phyloP scores from a whole-genome alignment of 2,329 filamentous ascomycete genomes.

The Fusarium sp. region DNA sequence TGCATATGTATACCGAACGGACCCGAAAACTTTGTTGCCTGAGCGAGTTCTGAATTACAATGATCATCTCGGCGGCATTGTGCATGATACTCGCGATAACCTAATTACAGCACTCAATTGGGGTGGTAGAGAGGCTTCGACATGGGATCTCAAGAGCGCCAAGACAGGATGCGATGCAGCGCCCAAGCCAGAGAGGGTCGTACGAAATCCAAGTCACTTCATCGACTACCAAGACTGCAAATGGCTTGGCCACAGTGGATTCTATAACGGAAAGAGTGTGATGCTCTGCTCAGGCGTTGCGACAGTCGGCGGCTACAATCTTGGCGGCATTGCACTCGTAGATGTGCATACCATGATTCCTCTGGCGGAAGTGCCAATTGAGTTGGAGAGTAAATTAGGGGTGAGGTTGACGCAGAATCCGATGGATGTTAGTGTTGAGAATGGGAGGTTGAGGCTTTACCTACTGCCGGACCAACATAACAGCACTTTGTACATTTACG shows the following conservation, averaged over 20 bases:
- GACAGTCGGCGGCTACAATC: conserved; percentile 50
- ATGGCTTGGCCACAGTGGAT: conserved; percentile 57
- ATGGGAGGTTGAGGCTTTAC: conserved; percentile 60
- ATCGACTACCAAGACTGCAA: conserved; percentile 67
- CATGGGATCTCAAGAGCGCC: conserved; percentile 49
- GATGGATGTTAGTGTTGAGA: conserved; percentile 59
- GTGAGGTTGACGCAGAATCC: conserved; percentile 62
- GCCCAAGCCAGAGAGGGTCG: conserved; percentile 31
- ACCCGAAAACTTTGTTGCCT: conserved; percentile 54
- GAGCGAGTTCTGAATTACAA: conserved; percentile 52
- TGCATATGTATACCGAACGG: conserved; percentile 56
- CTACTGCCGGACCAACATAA: conserved; percentile 62
- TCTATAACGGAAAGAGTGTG: conserved; percentile 54
- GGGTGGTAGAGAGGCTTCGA: conserved; percentile 58
- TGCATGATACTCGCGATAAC: conserved; percentile 55
- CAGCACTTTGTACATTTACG: conserved; percentile 61
- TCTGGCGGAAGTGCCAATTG: conserved; percentile 60
- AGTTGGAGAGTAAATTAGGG: conserved; percentile 55
- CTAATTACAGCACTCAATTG: conserved; percentile 59
- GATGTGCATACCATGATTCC: conserved; percentile 60
- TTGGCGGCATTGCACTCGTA: conserved; percentile 63
- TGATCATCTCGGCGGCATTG: conserved; percentile 62
- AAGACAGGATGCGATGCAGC: conserved; percentile 36
- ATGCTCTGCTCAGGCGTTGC: conserved; percentile 64
- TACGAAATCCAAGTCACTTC: conserved; percentile 58